Evolutionary conservation across 805 yeast genomes (phyloP), one percentile per base, ranked within the genome.

Genomic region (Metschnikowia aberdeeniae): DNA sequence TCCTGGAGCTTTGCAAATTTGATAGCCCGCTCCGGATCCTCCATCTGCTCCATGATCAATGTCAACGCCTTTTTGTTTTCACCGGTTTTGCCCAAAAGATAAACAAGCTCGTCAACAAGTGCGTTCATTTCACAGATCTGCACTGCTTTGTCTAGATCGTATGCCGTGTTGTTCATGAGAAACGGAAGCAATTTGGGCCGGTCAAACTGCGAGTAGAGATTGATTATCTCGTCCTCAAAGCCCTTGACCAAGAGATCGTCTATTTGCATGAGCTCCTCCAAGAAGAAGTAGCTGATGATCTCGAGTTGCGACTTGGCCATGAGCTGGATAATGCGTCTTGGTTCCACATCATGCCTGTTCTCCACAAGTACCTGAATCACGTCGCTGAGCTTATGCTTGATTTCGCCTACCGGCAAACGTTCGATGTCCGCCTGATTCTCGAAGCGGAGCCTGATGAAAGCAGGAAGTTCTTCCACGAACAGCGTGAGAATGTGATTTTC

Each of bases 1-100:
- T 81, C 80, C 38, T 76, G 78, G 9, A 73, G 73, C 41, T 73
- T 76, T 1, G 90, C 93, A 72, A 89, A 93, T 13, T 74, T 75
- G 20, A 93, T 85, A 0, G 98, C 98, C 51, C 78, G 73, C 34
- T 77, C 76, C 0, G 96, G 92, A 59, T 92, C 93, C 44, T 83
- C 75, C 42, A 90, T 66, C 54, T 86, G 77, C 51, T 86, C 84
- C 33, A 89, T 81, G 12, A 93, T 89, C 35, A 93, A 68, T 46
- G 72, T 76, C 55, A 92, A 66, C 0, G 98, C 98, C 49, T 80
- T 77, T 49, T 75, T 76, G 45, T 82, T 80, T 53, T 86, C 86
- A 1, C 99, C 98, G 22, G 86, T 82, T 55, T 81, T 80, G 4
- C 96, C 95, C 49, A 88, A 73, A 27, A 93, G 64, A 57, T 80